Percentiles rank a stretch among this genome's conserved stretches.
phyloP scores from a whole-genome alignment of 345 rosid genomes.

The Crucihimalaya himalaica region DNA sequence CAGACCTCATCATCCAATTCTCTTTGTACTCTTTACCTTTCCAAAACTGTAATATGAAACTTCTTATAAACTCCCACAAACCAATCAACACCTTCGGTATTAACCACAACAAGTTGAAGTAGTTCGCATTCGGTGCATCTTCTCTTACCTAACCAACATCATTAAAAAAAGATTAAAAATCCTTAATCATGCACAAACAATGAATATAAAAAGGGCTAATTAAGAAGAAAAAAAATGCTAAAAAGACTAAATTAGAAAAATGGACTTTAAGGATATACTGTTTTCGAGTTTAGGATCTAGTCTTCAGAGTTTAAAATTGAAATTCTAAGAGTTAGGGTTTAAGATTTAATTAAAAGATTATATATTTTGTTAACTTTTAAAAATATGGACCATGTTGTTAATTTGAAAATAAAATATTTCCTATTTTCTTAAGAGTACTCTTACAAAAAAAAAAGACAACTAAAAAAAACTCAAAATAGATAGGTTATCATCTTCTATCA shows the following conservation, averaged over 20 bases:
- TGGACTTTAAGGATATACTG: too few species aligned
- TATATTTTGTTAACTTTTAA: not conserved
- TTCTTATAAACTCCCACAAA: conserved; percentile 50
- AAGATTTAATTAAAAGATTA: not conserved
- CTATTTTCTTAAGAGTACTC: not conserved
- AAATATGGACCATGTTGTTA: not conserved
- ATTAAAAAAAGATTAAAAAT: not conserved
- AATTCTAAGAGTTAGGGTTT: not conserved
- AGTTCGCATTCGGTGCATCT: conserved; percentile 49
- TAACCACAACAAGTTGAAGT: conserved; percentile 27
- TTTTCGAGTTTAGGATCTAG: not conserved
- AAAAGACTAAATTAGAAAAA: not conserved
- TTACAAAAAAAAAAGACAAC: not conserved
- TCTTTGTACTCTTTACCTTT: conserved; percentile 48
- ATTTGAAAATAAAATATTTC: not conserved
- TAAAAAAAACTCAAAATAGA: not conserved
- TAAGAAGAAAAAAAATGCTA: too few species aligned
- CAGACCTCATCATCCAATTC: conserved; percentile 37
- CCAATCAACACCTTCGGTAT: conserved; percentile 42
- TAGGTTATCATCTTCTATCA: not conserved
- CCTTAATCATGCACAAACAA: not conserved
- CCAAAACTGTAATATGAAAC: conserved; percentile 38
- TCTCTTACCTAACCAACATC: conserved; percentile 35
- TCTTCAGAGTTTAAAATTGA: not conserved
- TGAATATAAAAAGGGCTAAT: not conserved